A percentile compares a stretch with the other conserved stretches of the same genome.
These are phyloP conservation scores for Eutrema yunnanense DNA, from an alignment of 345 rosid genomes.

Conservation along the genomic window DNA sequence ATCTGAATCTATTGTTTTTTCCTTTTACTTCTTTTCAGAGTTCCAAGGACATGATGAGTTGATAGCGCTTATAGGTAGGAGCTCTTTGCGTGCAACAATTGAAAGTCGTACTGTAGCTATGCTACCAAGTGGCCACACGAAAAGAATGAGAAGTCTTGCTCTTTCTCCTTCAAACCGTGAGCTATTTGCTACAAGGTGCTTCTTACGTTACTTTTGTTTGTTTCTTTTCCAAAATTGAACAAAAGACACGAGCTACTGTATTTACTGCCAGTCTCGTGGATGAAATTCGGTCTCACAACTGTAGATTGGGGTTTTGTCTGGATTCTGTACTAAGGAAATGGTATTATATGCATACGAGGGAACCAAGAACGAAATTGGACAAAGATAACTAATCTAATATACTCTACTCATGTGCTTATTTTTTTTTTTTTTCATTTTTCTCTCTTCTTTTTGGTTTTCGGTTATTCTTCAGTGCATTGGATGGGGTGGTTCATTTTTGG, in stretches of 20 bases:
- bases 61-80: conserved; percentile 34
- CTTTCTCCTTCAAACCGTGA: conserved; percentile 28
- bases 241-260: neutral
- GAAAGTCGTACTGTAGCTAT: conserved; percentile 18
- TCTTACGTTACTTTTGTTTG: neutral
- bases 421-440: neutral
- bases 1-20: neutral
- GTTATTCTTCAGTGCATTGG: conserved; percentile 30
- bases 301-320: neutral
- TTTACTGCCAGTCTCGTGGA: neutral
- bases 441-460: neutral
- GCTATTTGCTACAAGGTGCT: conserved; percentile 30
- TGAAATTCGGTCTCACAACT: neutral
- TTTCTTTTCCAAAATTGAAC: neutral
- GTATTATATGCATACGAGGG: neutral
- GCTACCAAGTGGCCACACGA: conserved; percentile 32
- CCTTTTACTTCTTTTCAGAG: neutral
- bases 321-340: neutral
- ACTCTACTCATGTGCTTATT: neutral
- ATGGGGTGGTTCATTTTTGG: conserved; percentile 33
- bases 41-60: conserved; percentile 31
- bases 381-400: neutral
- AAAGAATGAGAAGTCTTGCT: conserved; percentile 34
- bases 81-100: conserved; percentile 28
- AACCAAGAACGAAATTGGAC: neutral